Base-by-base conservation (phyloP, 1,284 basidiomycete species). In the Cystobasidium pallidum region DNA sequence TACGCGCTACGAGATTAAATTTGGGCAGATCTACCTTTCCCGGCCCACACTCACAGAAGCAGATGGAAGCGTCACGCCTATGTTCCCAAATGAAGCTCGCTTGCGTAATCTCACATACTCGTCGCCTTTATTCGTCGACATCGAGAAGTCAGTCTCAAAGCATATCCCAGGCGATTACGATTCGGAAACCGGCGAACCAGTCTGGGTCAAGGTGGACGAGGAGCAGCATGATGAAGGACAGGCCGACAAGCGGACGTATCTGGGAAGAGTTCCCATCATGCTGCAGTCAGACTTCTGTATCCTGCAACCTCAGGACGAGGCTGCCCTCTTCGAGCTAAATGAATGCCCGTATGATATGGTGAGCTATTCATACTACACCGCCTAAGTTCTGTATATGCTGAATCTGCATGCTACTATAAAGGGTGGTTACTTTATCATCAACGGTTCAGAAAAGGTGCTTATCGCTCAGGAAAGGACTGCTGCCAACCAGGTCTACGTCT, bases 401-500 rank as follows among this genome's bases (percentile, higher is more conserved):
- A 58, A 58, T 2, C 28, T 7, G 2, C 10, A 3, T 28, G 1
- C 19, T 3, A 3, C n/a, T 63, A 1, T 15, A n/a, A 78, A 92
- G 68, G 95, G 95, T 81, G 95, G 95, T 74, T 99, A 99, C 83
- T 99, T 99, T 81, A 92, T 99, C 81, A 98, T 99, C 84, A 99
- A 98, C 78, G 95, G 95, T 32, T 99, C 96, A 1, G 95, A 99
- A 82, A 99, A 99, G 82, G 95, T 99, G 32, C 86, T 99, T 76
- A 99, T 99, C 82, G 95, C 96, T 0, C 95, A 99, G 81, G 95
- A 99, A 82, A 88, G 96, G 66, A 99, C 99, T 94, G 95, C 96
- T 10, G 95, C 94, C 49, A 99, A 99, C 82, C 94, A 97, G 79
- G 96, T 99, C 78, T 99, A 99, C 81, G 94, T 98, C 72, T 99